A percentile compares a stretch with the other conserved stretches of the same genome.
Conservation (phyloP, 345 rosid genomes). For the Balakata baccata region DNA sequence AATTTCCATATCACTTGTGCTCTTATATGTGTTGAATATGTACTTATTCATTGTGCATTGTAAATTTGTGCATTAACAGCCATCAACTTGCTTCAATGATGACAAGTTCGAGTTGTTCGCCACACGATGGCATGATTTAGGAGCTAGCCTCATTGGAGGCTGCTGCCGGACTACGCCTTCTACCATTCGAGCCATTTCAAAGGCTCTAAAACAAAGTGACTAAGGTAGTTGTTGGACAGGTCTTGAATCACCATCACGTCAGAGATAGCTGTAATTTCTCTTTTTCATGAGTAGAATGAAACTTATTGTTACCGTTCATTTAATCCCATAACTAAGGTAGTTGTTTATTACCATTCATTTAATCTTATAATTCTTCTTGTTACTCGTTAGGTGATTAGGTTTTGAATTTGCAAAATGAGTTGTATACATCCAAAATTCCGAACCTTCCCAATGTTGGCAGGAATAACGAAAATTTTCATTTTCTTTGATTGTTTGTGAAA, state of each 20-base stretch:
- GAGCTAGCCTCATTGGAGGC: slow-evolving; percentile 87
- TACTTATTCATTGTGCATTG: background rate
- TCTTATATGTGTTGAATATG: background rate
- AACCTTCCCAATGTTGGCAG: background rate
- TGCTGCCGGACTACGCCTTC: slow-evolving; percentile 84
- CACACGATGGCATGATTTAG: slow-evolving; percentile 64
- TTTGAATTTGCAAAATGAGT: background rate
- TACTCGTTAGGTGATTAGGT: background rate
- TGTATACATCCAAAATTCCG: background rate
- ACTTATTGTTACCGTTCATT: background rate
- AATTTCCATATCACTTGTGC: background rate
- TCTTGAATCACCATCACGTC: background rate
- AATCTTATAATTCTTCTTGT: background rate
- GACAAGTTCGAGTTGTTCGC: slow-evolving; percentile 59
- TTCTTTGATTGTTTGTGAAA: background rate
- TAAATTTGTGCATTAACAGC: slow-evolving; percentile 40
- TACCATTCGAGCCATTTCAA: slow-evolving; percentile 61
- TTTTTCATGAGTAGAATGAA: background rate
- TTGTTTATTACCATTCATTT: no score
- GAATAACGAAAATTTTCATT: background rate
- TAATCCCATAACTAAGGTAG: no score
- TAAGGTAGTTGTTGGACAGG: background rate
- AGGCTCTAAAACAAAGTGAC: slow-evolving; percentile 41
- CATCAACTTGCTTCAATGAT: slow-evolving; percentile 71
- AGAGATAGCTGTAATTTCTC: background rate